Evolutionary conservation across 768 basidiomycete genomes (phyloP).

Genomic region (Royoungia palumana): DNA sequence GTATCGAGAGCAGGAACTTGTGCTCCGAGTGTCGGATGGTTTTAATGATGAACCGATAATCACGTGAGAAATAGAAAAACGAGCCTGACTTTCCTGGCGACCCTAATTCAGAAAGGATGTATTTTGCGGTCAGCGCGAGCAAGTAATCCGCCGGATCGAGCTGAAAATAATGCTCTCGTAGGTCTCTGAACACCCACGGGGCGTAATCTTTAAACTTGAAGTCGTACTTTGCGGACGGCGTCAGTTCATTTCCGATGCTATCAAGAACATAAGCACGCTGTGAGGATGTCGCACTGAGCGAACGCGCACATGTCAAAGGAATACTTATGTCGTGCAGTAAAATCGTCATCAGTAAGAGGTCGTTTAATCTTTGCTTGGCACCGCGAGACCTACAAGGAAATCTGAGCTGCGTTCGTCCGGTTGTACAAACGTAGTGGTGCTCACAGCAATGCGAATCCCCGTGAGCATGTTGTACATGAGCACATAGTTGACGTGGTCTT

Average conservation of each 20-base stretch:
- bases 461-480: slow-evolving; percentile 99
- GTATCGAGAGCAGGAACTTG: slow-evolving; percentile 84
- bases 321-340: slow-evolving; percentile 85
- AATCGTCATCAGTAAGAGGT: slow-evolving; percentile 82
- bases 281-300: neutral
- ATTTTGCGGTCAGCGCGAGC: slow-evolving; percentile 92
- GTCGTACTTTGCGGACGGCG: slow-evolving; percentile 96
- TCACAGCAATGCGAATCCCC: slow-evolving; percentile 90
- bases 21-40: slow-evolving; percentile 94
- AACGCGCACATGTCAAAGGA: slow-evolving; percentile 89
- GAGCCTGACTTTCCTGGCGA: slow-evolving; percentile 98
- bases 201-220: slow-evolving; percentile 99
- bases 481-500: slow-evolving; percentile 97
- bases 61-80: slow-evolving; percentile 98
- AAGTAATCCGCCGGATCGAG: slow-evolving; percentile 98
- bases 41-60: slow-evolving; percentile 99
- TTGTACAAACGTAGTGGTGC: slow-evolving; percentile 23
- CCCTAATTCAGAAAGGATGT: slow-evolving; percentile 96
- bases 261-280: slow-evolving; percentile 4
- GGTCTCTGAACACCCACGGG: slow-evolving; percentile 94
- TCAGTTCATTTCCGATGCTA: slow-evolving; percentile 95
- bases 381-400: slow-evolving; percentile 68
- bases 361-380: slow-evolving; percentile 95
- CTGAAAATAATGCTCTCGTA: slow-evolving; percentile 92
- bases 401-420: slow-evolving; percentile 3